phyloP scores from a whole-genome alignment of 805 yeast species.

The Saccharomycopsis sp. region DNA sequence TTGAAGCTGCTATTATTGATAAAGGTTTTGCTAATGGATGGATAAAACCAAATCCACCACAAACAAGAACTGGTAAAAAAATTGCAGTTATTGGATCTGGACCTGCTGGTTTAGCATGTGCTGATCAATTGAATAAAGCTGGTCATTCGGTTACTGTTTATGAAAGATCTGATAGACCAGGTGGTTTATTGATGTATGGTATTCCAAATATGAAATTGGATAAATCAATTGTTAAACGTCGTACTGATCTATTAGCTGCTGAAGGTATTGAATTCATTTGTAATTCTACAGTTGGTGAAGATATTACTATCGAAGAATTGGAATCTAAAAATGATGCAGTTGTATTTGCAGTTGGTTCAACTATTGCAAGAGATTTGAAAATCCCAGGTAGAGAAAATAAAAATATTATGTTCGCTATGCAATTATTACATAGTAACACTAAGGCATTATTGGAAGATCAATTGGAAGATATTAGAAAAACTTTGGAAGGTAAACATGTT shows the following conservation, averaged over 20 bases:
- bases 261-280: conserved; percentile 82
- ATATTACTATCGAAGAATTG: conserved; percentile 63
- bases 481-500: conserved; percentile 79
- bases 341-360: conserved; percentile 86
- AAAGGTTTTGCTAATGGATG: conserved; percentile 95
- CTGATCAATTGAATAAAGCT: conserved; percentile 94
- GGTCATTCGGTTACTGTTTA: conserved; percentile 90
- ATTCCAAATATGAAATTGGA: conserved; percentile 98
- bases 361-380: conserved; percentile 90
- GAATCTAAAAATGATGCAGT: conserved; percentile 70
- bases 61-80: conserved; percentile 71
- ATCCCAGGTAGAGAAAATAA: conserved; percentile 90
- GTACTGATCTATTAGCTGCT: conserved; percentile 82
- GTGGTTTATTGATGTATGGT: conserved; percentile 98
- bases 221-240: conserved; percentile 85
- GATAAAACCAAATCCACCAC: conserved; percentile 82
- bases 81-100: conserved; percentile 94
- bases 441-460: conserved; percentile 78
- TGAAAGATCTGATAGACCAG: conserved; percentile 92
- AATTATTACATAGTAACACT: conserved; percentile 80
- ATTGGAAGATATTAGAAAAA: conserved; percentile 66
- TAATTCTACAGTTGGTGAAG: conserved; percentile 79
- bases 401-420: conserved; percentile 93
- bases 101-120: conserved; percentile 94
- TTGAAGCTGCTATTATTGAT: conserved; percentile 94